phyloP scores from a whole-genome alignment of 1,139 yeast species.

The Waltiozyma solani region DNA sequence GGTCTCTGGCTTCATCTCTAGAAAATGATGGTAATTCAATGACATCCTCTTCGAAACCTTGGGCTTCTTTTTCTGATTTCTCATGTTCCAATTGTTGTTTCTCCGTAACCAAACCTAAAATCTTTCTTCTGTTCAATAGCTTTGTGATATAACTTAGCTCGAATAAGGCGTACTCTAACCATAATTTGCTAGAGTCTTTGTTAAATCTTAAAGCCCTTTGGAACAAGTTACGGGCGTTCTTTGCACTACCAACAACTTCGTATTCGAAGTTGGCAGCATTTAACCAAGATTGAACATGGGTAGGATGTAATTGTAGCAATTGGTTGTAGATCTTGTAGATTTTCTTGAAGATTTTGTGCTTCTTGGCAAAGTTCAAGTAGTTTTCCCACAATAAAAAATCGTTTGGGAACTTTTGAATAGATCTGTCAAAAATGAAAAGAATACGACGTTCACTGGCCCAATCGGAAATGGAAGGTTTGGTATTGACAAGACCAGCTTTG shows the following conservation, averaged over 20 bases:
- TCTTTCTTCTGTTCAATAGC: conserved; percentile 71
- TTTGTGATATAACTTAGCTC: conserved; percentile 83
- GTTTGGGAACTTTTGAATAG: conserved; percentile 69
- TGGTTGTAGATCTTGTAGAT: conserved; percentile 76
- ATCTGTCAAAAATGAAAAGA: conserved; percentile 76
- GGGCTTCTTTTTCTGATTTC: conserved; percentile 25
- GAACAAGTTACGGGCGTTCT: conserved; percentile 79
- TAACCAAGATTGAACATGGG: conserved; percentile 85
- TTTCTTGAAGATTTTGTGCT: conserved; percentile 64
- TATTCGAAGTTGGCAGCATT: conserved; percentile 93
- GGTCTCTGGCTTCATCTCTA: conserved; percentile 46
- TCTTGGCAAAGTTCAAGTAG: conserved; percentile 66
- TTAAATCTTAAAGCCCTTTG: conserved; percentile 84
- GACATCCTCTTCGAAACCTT: conserved; percentile 29
- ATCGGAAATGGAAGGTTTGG: conserved; percentile 54
- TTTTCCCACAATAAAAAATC: conserved; percentile 72
- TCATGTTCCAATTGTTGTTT: conserved; percentile 53
- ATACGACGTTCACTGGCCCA: conserved; percentile 85
- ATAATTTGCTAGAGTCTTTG: conserved; percentile 58
- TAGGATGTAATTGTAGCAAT: conserved; percentile 81
- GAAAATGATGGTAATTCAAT: conserved; percentile 39
- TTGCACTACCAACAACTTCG: conserved; percentile 79
- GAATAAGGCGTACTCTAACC: conserved; percentile 82
- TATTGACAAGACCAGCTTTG: conserved; percentile 33
- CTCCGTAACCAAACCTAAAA: conserved; percentile 69